Evolutionary conservation across 2,329 filamentous ascomycete genomes (phyloP).

Genomic region (Fusarium cyanostomum): DNA sequence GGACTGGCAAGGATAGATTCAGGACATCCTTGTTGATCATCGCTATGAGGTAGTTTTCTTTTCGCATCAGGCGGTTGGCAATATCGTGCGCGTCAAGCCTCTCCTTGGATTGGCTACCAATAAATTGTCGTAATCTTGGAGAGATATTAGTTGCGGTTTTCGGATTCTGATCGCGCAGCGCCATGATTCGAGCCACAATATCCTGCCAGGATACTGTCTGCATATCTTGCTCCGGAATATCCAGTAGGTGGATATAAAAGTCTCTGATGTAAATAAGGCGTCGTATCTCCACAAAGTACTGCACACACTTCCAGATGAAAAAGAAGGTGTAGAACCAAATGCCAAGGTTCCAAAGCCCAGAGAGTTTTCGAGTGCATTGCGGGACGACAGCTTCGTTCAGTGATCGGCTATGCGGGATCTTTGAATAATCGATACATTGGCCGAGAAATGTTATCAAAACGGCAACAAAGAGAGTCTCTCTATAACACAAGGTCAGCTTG

Average conservation of each 20-base stretch:
- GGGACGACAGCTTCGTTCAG: slow-evolving; percentile 68
- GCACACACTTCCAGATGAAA: slow-evolving; percentile 82
- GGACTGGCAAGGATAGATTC: slow-evolving; percentile 85
- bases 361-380: slow-evolving; percentile 81
- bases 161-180: slow-evolving; percentile 85
- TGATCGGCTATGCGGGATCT: slow-evolving; percentile 71
- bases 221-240: slow-evolving; percentile 84
- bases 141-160: slow-evolving; percentile 72
- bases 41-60: slow-evolving; percentile 96
- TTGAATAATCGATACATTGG: slow-evolving; percentile 85
- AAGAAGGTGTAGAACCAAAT: slow-evolving; percentile 88
- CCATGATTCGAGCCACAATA: slow-evolving; percentile 85
- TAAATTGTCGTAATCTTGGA: slow-evolving; percentile 61
- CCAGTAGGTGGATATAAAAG: slow-evolving; percentile 84
- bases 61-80: slow-evolving; percentile 94
- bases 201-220: slow-evolving; percentile 96
- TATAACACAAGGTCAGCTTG: slow-evolving; percentile 46
- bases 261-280: slow-evolving; percentile 81
- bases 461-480: slow-evolving; percentile 84
- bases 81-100: slow-evolving; percentile 96
- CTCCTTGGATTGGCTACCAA: slow-evolving; percentile 90
- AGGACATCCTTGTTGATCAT: slow-evolving; percentile 97
- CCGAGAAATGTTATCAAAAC: slow-evolving; percentile 83
- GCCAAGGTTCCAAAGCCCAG: slow-evolving; percentile 76
- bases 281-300: slow-evolving; percentile 77